These are phyloP conservation scores for Dentipellis fragilis DNA, from an alignment of 768 basidiomycete species.

Conservation along the genomic window DNA sequence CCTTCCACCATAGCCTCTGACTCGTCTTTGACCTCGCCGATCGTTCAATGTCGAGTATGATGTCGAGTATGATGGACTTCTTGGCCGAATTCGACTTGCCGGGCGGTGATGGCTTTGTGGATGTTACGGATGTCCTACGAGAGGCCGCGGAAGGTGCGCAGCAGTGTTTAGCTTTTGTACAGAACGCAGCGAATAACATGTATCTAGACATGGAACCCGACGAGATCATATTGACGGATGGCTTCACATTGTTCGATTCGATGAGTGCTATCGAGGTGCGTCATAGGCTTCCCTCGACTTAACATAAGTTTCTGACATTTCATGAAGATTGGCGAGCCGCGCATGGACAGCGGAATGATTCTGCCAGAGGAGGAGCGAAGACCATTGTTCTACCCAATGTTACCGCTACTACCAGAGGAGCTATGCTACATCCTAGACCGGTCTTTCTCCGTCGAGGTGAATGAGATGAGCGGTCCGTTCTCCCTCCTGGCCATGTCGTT, in stretches of 20 bases:
- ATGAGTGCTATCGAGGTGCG: conserved; percentile 88
- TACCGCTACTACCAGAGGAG: conserved; percentile 63
- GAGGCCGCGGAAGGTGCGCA: conserved; percentile 51
- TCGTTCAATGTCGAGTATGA: background rate
- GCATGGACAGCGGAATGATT: conserved; percentile 74
- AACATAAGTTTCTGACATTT: conserved; percentile 2
- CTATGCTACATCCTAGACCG: conserved; percentile 84
- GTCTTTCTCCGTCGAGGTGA: conserved; percentile 69
- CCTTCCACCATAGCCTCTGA: background rate
- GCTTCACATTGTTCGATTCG: conserved; percentile 74
- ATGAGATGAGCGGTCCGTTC: conserved; percentile 8
- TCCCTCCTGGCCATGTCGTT: conserved; percentile 6
- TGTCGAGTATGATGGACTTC: background rate
- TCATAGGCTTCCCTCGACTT: conserved; percentile 11
- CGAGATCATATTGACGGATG: conserved; percentile 54
- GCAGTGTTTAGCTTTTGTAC: background rate
- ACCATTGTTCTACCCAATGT: conserved; percentile 52
- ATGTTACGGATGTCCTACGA: conserved; percentile 51
- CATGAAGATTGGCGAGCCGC: conserved; percentile 75
- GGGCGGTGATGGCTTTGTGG: conserved; percentile 50
- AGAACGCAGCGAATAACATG: background rate
- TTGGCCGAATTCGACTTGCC: conserved; percentile 25
- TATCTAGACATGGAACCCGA: conserved; percentile 51
- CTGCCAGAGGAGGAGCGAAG: conserved; percentile 26
- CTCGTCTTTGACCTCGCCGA: background rate